A percentile compares a stretch with the other conserved stretches of the same genome.
These are phyloP conservation scores for Colletotrichum costaricense DNA, from an alignment of 2,329 filamentous ascomycete genomes.

Conservation along the genomic window DNA sequence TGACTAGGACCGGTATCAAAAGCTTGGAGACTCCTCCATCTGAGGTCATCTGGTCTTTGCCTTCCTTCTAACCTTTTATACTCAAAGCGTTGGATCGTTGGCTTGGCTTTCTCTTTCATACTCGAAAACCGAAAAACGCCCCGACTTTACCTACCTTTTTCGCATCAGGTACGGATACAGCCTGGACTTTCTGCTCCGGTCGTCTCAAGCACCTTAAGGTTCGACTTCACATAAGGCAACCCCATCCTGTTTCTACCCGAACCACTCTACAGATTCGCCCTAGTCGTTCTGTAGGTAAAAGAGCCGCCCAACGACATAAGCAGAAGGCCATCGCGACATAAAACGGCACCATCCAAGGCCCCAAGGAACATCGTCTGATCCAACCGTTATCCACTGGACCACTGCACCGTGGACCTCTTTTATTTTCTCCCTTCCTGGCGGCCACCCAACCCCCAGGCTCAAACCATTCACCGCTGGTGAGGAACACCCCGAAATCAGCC, in stretches of 20 bases:
- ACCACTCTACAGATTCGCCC: constrained; percentile 25
- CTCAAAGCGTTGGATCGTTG: constrained; percentile 19
- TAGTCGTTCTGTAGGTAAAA: constrained; percentile 25
- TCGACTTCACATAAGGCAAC: constrained; percentile 32
- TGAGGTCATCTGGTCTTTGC: constrained; percentile 25
- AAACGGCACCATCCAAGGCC: constrained; percentile 11
- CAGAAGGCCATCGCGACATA: constrained; percentile 20
- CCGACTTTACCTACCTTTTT: not conserved
- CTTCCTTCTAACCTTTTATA: constrained; percentile 11
- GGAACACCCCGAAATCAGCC: constrained; percentile 13
- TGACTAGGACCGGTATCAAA: constrained; percentile 31
- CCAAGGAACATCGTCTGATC: constrained; percentile 28
- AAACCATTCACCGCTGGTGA: constrained; percentile 30
- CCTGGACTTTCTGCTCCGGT: constrained; percentile 27
- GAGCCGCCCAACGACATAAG: constrained; percentile 28
- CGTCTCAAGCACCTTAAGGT: constrained; percentile 22
- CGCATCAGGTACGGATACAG: not conserved
- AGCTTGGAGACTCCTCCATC: constrained; percentile 32
- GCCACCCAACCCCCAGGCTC: not conserved
- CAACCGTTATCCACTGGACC: constrained; percentile 24
- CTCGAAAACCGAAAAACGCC: not conserved
- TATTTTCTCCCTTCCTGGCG: constrained; percentile 10
- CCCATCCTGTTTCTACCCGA: constrained; percentile 12
- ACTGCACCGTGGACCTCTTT: constrained; percentile 26
- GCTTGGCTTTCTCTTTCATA: constrained; percentile 3